Base-by-base conservation (phyloP, 345 rosid genomes). In the Excoecaria agallocha region DNA sequence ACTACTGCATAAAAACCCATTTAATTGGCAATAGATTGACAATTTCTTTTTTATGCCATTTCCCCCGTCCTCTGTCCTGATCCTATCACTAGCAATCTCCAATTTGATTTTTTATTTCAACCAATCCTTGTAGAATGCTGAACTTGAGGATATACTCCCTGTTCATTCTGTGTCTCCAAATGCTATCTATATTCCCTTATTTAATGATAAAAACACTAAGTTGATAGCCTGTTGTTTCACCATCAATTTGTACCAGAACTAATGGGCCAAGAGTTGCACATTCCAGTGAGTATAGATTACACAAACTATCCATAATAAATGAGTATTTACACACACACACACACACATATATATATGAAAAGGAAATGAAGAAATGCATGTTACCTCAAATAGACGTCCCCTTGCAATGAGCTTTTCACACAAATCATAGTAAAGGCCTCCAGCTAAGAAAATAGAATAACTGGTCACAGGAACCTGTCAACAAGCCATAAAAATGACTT, bases 371-470 rank as follows among this genome's bases (percentile, higher is more conserved):
- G 62, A 24, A 25, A 22, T 9, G 64, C 71, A 50, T 64, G 4
- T 85, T 85, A 95, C 99, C 99, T 93, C 97, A 54, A 89, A 74
- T 67, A 87, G 71, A 43, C 71, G 85, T 60, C 98, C 99, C 71
- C 59, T 79, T 59, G 84, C 82, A 74, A 88, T 72, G 59, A 87
- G 86, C 75, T 85, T 87, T 85, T 89, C 93, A 78, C 87, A 81
- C 73, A 95, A 86, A 88, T 93, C 97, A 79, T 91, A 88, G 78
- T 81, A 88, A 68, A 95, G 96, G 85, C 81, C 81, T 73, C 94
- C 97, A 71, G 90, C 97, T 73, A 82, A 74, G 74, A 89, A 90
- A 80, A 84, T 70, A 74, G 93, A 86, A 74, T 54, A 71, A 51
- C 82, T 82, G 72, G 85, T 77, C 46, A 58, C 76, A 68, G 96